Evolutionary conservation across 176 grass and related monocot species (phyloP).

Genomic region (Pontederia crassipes): DNA sequence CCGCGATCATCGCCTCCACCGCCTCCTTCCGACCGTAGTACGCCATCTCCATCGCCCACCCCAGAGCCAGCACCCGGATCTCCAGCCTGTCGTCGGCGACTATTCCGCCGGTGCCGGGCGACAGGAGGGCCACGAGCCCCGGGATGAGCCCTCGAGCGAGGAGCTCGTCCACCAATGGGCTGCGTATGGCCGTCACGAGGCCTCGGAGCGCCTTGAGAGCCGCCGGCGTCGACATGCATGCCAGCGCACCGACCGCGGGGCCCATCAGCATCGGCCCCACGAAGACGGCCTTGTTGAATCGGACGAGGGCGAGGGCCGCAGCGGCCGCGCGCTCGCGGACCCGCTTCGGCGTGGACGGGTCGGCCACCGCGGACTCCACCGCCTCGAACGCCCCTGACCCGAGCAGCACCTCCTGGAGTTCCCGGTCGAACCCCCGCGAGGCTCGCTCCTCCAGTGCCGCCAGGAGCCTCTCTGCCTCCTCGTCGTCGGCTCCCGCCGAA

Average conservation of each 20-base stretch:
- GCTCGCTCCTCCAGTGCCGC: slow-evolving; percentile 15
- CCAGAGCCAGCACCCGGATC: slow-evolving; percentile 38
- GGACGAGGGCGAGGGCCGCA: slow-evolving; percentile 50
- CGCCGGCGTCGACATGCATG: slow-evolving; percentile 21
- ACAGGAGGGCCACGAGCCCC: slow-evolving; percentile 48
- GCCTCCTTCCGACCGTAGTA: slow-evolving; percentile 73
- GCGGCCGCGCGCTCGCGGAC: slow-evolving; percentile 35
- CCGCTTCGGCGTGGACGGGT: slow-evolving; percentile 10
- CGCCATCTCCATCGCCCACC: slow-evolving; percentile 40
- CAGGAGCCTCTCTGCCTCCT: slow-evolving; percentile 32
- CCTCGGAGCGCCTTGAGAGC: slow-evolving; percentile 49
- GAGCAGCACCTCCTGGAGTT: slow-evolving; percentile 55
- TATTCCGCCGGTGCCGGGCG: slow-evolving; percentile 12
- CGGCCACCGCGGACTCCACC: slow-evolving; percentile 35
- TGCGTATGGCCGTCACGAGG: slow-evolving; percentile 45
- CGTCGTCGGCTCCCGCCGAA: slow-evolving; percentile 1
- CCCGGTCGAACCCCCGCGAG: slow-evolving; percentile 42
- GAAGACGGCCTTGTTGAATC: slow-evolving; percentile 90
- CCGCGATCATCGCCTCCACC: slow-evolving; percentile 54
- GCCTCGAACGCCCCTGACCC: slow-evolving; percentile 51
- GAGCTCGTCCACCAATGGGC: slow-evolving; percentile 83
- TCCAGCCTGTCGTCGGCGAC: slow-evolving; percentile 11
- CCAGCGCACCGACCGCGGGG: slow-evolving; percentile 37
- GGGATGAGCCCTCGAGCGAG: slow-evolving; percentile 51
- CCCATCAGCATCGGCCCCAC: slow-evolving; percentile 80